Conservation (phyloP, 129 eudicot species). For the Arctium lappa region DNA sequence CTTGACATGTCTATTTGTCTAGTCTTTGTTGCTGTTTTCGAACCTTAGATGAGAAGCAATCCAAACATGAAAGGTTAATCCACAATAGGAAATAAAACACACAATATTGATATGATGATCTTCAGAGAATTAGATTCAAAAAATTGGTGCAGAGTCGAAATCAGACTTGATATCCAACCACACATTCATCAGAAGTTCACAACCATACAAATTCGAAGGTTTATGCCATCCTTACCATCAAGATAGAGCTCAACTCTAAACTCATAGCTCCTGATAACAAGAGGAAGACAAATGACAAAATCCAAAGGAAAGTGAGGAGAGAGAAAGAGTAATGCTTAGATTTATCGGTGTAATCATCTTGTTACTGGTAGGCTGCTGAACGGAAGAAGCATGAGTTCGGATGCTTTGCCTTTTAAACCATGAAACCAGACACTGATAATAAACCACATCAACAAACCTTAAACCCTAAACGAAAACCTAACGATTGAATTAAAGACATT, state of each 20-base stretch:
- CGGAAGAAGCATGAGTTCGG: neutral
- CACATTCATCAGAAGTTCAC: neutral
- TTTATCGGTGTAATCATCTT: neutral
- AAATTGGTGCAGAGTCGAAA: neutral
- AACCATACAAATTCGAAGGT: neutral
- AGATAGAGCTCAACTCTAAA: neutral
- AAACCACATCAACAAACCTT: neutral
- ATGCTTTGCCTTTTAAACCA: neutral
- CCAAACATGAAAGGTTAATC: neutral
- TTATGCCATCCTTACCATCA: neutral
- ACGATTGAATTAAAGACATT: neutral
- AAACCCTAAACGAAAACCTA: conserved; percentile 4
- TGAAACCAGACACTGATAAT: neutral
- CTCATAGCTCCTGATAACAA: neutral
- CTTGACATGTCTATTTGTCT: no score
- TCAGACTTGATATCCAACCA: neutral
- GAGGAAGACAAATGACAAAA: neutral
- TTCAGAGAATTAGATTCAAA: neutral
- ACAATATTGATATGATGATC: neutral
- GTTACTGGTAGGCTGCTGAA: neutral
- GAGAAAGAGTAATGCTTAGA: neutral
- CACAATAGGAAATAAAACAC: neutral
- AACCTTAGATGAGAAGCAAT: neutral
- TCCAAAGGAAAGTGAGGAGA: neutral
- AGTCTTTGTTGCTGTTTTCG: no score